A percentile compares a stretch with the other conserved stretches of the same genome.
phyloP scores from a whole-genome alignment of 2,329 filamentous ascomycete genomes.

The Emmonsiellopsis sp. region DNA sequence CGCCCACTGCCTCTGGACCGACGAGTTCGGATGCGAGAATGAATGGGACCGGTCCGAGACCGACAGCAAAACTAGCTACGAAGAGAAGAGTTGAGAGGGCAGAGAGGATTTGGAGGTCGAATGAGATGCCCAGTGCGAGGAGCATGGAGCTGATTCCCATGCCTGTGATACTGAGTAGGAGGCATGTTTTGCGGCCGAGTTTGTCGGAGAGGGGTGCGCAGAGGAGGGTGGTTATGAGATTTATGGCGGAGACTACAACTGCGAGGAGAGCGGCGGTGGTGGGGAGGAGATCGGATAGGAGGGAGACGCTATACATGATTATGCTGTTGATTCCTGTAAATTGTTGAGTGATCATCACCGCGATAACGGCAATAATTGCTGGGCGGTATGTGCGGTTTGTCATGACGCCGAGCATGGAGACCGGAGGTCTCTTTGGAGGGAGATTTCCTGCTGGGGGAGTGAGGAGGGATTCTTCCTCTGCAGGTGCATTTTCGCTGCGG shows the following conservation, averaged over 20 bases:
- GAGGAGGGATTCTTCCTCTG: conserved; percentile 65
- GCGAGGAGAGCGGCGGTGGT: conserved; percentile 75
- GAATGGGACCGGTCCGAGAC: conserved; percentile 88
- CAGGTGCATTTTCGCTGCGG: conserved; percentile 16
- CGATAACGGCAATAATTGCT: conserved; percentile 72
- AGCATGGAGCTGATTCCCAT: conserved; percentile 72
- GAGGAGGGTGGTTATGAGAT: conserved; percentile 69
- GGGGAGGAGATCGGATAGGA: conserved; percentile 71
- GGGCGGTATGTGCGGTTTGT: conserved; percentile 58
- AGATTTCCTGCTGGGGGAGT: conserved; percentile 46
- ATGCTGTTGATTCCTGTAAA: conserved; percentile 92
- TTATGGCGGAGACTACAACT: conserved; percentile 76
- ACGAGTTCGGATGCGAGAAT: conserved; percentile 89
- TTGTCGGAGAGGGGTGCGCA: conserved; percentile 80
- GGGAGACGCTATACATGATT: conserved; percentile 94
- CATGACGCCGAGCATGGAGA: conserved; percentile 57
- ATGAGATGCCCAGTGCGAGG: conserved; percentile 71
- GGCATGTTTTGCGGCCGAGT: conserved; percentile 75
- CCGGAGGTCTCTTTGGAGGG: conserved; percentile 56
- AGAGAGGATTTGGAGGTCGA: conserved; percentile 62
- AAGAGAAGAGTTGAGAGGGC: conserved; percentile 75
- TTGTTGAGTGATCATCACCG: conserved; percentile 88
- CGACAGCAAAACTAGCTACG: conserved; percentile 81
- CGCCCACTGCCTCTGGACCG: conserved; percentile 78
- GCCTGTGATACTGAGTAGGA: conserved; percentile 71